Base-by-base conservation (phyloP, 2,329 filamentous ascomycete genomes). In the Thielaviopsis populi region DNA sequence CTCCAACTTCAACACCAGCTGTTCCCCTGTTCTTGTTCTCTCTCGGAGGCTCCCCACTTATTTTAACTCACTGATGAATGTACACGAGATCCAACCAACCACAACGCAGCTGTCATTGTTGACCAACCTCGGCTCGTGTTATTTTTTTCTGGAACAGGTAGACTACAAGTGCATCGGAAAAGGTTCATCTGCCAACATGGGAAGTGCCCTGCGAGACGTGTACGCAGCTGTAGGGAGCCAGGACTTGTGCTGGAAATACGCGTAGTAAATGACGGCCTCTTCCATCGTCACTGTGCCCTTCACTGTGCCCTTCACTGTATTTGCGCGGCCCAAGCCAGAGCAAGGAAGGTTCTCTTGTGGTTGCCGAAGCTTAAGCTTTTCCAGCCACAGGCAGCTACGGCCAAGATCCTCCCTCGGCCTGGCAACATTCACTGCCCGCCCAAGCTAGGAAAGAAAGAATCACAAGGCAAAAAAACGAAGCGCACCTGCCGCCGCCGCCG, bases 71-170 rank as follows among this genome's bases (percentile, higher is more conserved):
- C 15, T 53, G 27, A 48, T 50, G 46, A n/a, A 46, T 10, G 11
- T 10, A n/a, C 24, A 22, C 46, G n/a, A 19, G 46, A 43, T 41
- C 13, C 33, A 40, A 42, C 59, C 63, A 65, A 65, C 43, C 63
- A 62, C 41, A 60, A 8, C 40, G 60, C 50, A 53, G 50, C 24
- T 37, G 30, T 65, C 41, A 54, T 46, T 24, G 53, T 62, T 64
- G 37, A 61, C 59, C 59, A 62, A 65, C 63, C 63, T 65, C 63
- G 63, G 63, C 59, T 65, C 50, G 54, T 54, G n/a, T n/a, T n/a
- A n/a, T 65, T 64, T 53, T 19, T 40, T 37, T 59, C 40, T 58
- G 37, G 11, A 40, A 63, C 10, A 58, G 10, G 11, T 40, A 22
- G 60, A 50, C 22, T 50, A 19, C n/a, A 62, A 6, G 60, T 40